A percentile compares a stretch with the other conserved stretches of the same genome.
Conservation (phyloP, 2,329 filamentous ascomycete species). For the Diplodia corticola region DNA sequence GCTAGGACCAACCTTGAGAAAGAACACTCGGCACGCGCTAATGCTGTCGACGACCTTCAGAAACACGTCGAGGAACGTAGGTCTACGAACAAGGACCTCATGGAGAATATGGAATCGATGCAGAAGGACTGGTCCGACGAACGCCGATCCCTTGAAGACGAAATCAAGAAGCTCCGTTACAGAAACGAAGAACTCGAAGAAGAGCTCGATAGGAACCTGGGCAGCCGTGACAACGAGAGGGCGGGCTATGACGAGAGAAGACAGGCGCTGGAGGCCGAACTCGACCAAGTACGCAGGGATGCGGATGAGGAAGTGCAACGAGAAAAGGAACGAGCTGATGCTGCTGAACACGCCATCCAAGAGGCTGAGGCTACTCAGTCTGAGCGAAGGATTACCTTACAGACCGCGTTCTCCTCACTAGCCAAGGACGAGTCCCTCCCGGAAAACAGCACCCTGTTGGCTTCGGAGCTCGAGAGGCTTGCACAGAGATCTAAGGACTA, state of each 20-base stretch:
- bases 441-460: conserved; percentile 40
- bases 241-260: conserved; percentile 68
- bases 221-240: conserved; percentile 80
- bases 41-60: conserved; percentile 61
- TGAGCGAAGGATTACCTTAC: conserved; percentile 34
- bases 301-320: conserved; percentile 53
- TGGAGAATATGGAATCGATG: conserved; percentile 91
- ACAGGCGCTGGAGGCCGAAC: conserved; percentile 67
- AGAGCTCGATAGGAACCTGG: conserved; percentile 80
- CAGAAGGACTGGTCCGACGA: conserved; percentile 87
- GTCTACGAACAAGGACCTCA: conserved; percentile 88
- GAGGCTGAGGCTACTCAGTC: conserved; percentile 47
- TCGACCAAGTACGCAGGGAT: conserved; percentile 60
- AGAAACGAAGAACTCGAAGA: conserved; percentile 88
- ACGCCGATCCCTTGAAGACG: conserved; percentile 76
- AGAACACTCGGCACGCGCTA: conserved; percentile 60
- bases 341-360: conserved; percentile 31
- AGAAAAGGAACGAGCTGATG: conserved; percentile 32
- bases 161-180: conserved; percentile 73
- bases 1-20: conserved; percentile 66
- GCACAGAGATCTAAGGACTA: conserved; percentile 46
- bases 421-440: conserved; percentile 36
- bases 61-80: conserved; percentile 79
- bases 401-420: conserved; percentile 41
- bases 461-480: conserved; percentile 47